Evolutionary conservation across 768 basidiomycete species (phyloP).

Genomic region (Agaricus sinodeliciosus): DNA sequence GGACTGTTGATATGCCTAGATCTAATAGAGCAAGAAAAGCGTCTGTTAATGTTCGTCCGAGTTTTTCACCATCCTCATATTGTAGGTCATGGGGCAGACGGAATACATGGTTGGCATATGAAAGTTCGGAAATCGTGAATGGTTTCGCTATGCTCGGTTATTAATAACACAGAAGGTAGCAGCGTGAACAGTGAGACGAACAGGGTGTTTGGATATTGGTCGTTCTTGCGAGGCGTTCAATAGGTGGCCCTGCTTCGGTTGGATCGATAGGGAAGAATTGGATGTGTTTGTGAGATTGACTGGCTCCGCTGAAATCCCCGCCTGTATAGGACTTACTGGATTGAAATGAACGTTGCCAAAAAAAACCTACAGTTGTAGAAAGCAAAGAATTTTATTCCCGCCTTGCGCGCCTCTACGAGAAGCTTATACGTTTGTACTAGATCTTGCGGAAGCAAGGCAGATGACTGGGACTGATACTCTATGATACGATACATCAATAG

Average conservation of each 20-base stretch:
- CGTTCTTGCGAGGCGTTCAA: conserved; percentile 62
- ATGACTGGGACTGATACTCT: conserved; percentile 76
- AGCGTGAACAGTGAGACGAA: conserved; percentile 17
- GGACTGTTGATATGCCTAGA: conserved; percentile 65
- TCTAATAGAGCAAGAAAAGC: conserved; percentile 74
- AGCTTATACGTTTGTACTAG: conserved; percentile 73
- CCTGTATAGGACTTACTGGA: conserved; percentile 31
- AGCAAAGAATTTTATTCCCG: conserved; percentile 57
- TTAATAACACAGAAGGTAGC: neutral
- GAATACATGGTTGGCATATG: conserved; percentile 78
- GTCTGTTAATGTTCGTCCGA: conserved; percentile 46
- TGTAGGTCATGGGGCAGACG: conserved; percentile 45
- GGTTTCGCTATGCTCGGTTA: conserved; percentile 49
- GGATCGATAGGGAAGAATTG: conserved; percentile 67
- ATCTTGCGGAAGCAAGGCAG: conserved; percentile 74
- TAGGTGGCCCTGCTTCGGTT: conserved; percentile 58
- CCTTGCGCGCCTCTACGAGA: conserved; percentile 58
- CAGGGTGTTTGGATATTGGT: conserved; percentile 54
- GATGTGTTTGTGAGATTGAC: conserved; percentile 88
- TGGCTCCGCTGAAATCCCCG: conserved; percentile 76
- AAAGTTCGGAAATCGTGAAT: conserved; percentile 57
- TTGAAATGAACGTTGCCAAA: neutral
- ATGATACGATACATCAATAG: neutral
- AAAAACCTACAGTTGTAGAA: conserved; percentile 81
- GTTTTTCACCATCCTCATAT: conserved; percentile 30